A percentile compares a stretch with the other conserved stretches of the same genome.
phyloP scores from a whole-genome alignment of 148 eudicot genomes.

The Heliamphora exappendiculata region DNA sequence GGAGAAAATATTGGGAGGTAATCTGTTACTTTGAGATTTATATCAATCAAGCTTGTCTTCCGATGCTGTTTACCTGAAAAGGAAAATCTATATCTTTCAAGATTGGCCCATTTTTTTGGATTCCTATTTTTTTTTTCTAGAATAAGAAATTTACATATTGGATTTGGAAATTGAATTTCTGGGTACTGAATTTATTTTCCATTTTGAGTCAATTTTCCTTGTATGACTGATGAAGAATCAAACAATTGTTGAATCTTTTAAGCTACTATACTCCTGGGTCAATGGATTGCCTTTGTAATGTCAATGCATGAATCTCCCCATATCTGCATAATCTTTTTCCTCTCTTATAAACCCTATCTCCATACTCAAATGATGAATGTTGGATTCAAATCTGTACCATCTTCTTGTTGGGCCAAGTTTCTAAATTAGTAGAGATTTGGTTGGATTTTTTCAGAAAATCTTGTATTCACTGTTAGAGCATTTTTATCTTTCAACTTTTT shows the following conservation, averaged over 20 bases:
- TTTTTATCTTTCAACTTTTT: neutral
- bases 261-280: neutral
- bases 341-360: neutral
- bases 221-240: neutral
- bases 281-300: neutral
- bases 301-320: neutral
- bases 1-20: neutral
- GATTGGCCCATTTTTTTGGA: neutral
- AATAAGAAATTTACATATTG: neutral
- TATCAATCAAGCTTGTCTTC: neutral
- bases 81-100: neutral
- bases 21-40: neutral
- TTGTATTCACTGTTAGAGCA: neutral
- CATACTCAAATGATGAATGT: neutral
- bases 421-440: neutral
- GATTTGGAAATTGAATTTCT: neutral
- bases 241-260: neutral
- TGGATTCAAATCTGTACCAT: neutral
- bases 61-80: neutral
- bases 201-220: neutral
- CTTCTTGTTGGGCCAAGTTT: neutral
- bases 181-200: constrained; percentile 1
- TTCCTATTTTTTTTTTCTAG: neutral
- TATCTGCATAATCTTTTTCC: neutral
- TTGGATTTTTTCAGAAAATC: neutral